Evolutionary conservation across 148 eudicot genomes (phyloP).

Genomic region (Chenopodium formosanum): DNA sequence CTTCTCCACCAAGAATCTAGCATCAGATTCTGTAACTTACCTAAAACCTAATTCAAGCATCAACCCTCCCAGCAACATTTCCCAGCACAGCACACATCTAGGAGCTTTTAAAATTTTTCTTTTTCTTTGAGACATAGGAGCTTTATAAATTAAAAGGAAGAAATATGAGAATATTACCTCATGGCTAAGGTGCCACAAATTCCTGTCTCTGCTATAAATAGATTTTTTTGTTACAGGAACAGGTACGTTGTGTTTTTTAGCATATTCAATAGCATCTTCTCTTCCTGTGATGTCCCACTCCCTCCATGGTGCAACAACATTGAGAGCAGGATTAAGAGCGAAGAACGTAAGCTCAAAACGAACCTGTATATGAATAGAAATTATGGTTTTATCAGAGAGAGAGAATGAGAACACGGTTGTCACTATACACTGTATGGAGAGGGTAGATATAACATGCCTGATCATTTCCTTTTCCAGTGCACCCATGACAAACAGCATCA

Average conservation of each 20-base stretch:
- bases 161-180: slow-evolving; percentile 48
- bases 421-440: not conserved
- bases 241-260: slow-evolving; percentile 81
- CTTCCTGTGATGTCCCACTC: slow-evolving; percentile 90
- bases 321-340: slow-evolving; percentile 79
- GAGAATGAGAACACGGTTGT: not conserved
- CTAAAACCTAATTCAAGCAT: slow-evolving; percentile 4
- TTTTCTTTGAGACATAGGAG: not conserved
- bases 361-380: slow-evolving; percentile 44
- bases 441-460: slow-evolving; percentile 45
- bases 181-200: slow-evolving; percentile 92
- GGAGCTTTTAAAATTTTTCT: not conserved
- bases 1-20: not conserved
- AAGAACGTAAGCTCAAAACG: slow-evolving; percentile 95
- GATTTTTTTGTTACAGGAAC: slow-evolving; percentile 95
- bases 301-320: slow-evolving; percentile 95
- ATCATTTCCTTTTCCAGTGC: slow-evolving; percentile 97
- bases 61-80: not conserved
- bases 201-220: slow-evolving; percentile 91
- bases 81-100: not conserved
- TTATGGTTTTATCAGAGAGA: slow-evolving; percentile 1
- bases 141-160: no score
- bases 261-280: slow-evolving; percentile 94
- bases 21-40: not conserved
- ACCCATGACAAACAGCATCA: slow-evolving; percentile 97